phyloP scores from a whole-genome alignment of 2,329 filamentous ascomycete species.

The Fusarium transvaalense region DNA sequence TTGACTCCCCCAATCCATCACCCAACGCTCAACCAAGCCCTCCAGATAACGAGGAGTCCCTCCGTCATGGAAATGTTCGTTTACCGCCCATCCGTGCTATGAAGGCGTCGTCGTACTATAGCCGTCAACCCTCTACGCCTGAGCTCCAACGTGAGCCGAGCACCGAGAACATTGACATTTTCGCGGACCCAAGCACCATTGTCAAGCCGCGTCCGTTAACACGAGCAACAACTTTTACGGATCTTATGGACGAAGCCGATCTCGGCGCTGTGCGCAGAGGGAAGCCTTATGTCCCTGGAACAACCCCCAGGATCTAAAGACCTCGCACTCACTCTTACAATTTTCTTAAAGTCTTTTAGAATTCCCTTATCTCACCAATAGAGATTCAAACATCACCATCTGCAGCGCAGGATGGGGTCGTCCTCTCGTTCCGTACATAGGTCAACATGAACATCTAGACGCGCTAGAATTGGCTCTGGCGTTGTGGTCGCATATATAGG shows the following conservation, averaged over 20 bases:
- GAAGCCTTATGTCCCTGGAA: conserved; percentile 58
- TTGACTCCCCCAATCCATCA: conserved; percentile 52
- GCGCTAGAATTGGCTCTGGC: conserved; percentile 30
- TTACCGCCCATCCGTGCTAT: conserved; percentile 57
- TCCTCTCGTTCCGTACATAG: conserved; percentile 25
- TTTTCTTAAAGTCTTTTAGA: conserved; percentile 4
- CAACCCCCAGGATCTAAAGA: conserved; percentile 51
- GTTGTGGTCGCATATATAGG: conserved; percentile 31
- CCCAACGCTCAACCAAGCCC: conserved; percentile 44
- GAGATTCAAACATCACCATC: conserved; percentile 9
- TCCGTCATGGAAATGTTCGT: conserved; percentile 49
- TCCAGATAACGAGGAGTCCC: conserved; percentile 42
- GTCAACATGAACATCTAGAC: conserved; percentile 13
- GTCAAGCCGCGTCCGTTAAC: conserved; percentile 46
- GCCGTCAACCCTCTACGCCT: conserved; percentile 50
- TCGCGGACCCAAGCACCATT: conserved; percentile 62
- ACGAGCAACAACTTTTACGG: conserved; percentile 64
- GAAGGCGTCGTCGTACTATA: conserved; percentile 48
- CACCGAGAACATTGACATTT: conserved; percentile 66
- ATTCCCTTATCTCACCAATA: conserved; percentile 14
- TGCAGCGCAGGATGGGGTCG: conserved; percentile 37
- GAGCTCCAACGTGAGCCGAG: conserved; percentile 58
- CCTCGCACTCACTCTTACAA: not conserved
- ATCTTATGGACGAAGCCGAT: conserved; percentile 64
- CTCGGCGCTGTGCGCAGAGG: conserved; percentile 58